Conservation (phyloP, 176 grass and related monocot species). For the Carex littledalei region DNA sequence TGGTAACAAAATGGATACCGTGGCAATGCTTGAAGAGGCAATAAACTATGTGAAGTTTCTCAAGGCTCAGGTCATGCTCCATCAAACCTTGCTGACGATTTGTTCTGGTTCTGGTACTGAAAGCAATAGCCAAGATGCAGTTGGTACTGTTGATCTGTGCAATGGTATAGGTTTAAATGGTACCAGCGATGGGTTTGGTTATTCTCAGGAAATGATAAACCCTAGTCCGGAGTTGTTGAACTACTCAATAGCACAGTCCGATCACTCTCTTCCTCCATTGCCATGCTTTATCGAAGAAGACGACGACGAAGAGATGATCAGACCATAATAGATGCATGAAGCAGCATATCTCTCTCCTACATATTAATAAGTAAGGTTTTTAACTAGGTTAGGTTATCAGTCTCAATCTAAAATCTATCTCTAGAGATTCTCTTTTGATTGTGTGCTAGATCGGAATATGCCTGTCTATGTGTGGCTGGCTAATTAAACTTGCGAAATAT, state of each 20-base stretch:
- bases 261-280: constrained; percentile 18
- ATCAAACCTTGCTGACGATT: constrained; percentile 51
- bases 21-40: constrained; percentile 94
- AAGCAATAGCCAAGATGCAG: not conserved
- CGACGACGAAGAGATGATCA: constrained; percentile 9
- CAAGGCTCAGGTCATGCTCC: constrained; percentile 73
- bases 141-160: not conserved
- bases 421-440: not conserved
- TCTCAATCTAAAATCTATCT: not conserved
- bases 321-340: not conserved
- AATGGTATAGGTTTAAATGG: not conserved
- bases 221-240: constrained; percentile 10
- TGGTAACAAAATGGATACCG: constrained; percentile 95
- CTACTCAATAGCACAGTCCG: constrained; percentile 12
- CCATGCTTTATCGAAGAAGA: constrained; percentile 19
- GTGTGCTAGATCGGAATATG: not conserved
- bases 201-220: constrained; percentile 15
- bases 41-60: constrained; percentile 99
- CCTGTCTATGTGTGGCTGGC: not conserved
- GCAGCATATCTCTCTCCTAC: not conserved
- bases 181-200: constrained; percentile 11
- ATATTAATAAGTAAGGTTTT: constrained; percentile 9
- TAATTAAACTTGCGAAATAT: not conserved
- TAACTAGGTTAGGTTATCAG: not conserved
- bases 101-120: not conserved